phyloP scores from a whole-genome alignment of 2,329 filamentous ascomycete genomes.

The Aspergillus caelatus region DNA sequence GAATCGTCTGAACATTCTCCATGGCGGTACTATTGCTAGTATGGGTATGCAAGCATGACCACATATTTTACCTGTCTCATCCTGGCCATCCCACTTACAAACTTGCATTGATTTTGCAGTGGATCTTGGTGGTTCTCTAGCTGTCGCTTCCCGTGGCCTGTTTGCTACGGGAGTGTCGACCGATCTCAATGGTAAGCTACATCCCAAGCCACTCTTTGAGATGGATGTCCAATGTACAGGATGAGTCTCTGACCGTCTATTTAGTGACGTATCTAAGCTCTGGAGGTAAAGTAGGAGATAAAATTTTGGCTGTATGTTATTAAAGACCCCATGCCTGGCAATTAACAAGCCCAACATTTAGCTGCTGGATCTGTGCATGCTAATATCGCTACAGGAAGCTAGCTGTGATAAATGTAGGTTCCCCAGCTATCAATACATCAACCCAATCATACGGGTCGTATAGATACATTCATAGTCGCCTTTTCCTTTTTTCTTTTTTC shows the following conservation, averaged over 20 bases:
- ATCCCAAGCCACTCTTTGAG: background rate
- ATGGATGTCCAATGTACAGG: background rate
- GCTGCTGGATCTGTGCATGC: background rate
- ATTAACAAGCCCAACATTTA: background rate
- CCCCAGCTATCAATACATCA: background rate
- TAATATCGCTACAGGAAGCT: constrained; percentile 51
- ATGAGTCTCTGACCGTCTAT: background rate
- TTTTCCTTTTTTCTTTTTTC: no score
- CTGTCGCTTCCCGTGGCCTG: constrained; percentile 66
- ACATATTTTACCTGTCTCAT: background rate
- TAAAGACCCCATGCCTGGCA: background rate
- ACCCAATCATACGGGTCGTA: background rate
- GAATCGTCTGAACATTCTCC: constrained; percentile 68
- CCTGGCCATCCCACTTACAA: background rate
- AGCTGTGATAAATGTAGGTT: constrained; percentile 65
- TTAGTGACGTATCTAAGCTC: constrained; percentile 65
- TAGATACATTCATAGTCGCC: background rate
- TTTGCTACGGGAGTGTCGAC: constrained; percentile 69
- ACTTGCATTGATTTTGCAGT: constrained; percentile 43
- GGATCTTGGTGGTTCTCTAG: constrained; percentile 67
- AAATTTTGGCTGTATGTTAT: constrained; percentile 54
- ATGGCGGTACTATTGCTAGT: constrained; percentile 69
- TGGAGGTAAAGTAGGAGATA: constrained; percentile 65
- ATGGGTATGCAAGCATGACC: constrained; percentile 44
- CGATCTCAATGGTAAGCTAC: constrained; percentile 59